These are phyloP conservation scores for Barnettozyma hawaiiensis DNA, from an alignment of 1,139 yeast genomes.

Conservation along the genomic window DNA sequence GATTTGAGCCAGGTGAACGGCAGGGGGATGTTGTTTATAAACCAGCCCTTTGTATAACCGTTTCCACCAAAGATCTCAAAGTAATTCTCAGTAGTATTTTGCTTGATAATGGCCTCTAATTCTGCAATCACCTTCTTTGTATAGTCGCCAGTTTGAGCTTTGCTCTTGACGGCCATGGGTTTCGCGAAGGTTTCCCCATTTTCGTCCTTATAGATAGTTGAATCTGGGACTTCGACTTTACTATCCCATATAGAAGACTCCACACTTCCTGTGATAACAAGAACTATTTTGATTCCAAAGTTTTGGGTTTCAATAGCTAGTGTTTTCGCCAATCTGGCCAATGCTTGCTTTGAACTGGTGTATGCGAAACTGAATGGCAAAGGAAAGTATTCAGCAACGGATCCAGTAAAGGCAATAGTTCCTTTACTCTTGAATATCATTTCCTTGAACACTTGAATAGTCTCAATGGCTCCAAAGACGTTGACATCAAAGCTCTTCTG, in stretches of 20 bases:
- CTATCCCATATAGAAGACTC: conserved; percentile 47
- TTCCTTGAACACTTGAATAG: conserved; percentile 52
- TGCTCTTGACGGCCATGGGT: not conserved
- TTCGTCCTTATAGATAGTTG: conserved; percentile 31
- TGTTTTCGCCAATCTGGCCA: conserved; percentile 56
- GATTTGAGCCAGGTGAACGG: conserved; percentile 8
- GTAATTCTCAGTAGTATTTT: conserved; percentile 4
- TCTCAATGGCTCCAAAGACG: conserved; percentile 31
- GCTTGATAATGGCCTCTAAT: conserved; percentile 10
- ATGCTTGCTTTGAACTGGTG: conserved; percentile 65
- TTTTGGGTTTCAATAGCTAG: conserved; percentile 63
- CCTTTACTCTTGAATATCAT: conserved; percentile 60
- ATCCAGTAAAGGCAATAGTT: conserved; percentile 67
- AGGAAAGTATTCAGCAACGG: conserved; percentile 55
- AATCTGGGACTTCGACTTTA: conserved; percentile 44
- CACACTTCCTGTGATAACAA: conserved; percentile 62
- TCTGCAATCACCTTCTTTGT: conserved; percentile 10
- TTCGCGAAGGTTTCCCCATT: conserved; percentile 1
- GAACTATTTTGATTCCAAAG: conserved; percentile 64
- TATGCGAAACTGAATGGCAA: conserved; percentile 68
- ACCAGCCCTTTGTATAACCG: conserved; percentile 7
- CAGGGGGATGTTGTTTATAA: conserved; percentile 4
- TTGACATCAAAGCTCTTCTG: conserved; percentile 57
- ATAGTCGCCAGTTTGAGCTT: conserved; percentile 10
- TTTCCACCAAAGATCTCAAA: conserved; percentile 11